Evolutionary conservation across 2,329 filamentous ascomycete species (phyloP).

Genomic region (Fusarium transvaalense): DNA sequence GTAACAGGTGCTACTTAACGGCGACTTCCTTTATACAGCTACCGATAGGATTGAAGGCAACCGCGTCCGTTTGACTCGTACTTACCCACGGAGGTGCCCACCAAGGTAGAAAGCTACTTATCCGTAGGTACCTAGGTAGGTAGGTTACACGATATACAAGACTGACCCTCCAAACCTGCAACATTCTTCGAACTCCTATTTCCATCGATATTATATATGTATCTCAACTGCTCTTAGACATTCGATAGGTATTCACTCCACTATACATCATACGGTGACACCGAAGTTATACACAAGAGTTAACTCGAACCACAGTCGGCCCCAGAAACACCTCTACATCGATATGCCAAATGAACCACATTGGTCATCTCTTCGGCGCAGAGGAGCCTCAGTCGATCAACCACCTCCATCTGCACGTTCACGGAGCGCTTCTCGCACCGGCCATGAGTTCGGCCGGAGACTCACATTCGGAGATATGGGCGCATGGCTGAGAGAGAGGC

Average conservation of each 20-base stretch:
- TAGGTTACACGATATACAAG: neutral
- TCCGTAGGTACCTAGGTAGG: neutral
- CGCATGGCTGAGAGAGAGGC: slow-evolving; percentile 56
- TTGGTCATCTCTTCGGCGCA: slow-evolving; percentile 22
- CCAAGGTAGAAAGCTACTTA: neutral
- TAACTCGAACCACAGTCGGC: neutral
- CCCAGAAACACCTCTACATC: neutral
- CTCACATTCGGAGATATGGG: slow-evolving; percentile 43
- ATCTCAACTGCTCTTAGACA: neutral
- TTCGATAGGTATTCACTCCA: neutral
- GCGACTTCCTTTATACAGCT: neutral
- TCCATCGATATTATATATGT: neutral
- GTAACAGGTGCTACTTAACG: neutral
- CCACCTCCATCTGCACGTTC: neutral
- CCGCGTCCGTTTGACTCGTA: neutral
- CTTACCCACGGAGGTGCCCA: neutral
- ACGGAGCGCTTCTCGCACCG: neutral
- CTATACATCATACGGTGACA: neutral
- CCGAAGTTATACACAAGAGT: neutral
- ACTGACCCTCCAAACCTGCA: neutral
- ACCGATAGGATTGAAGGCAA: neutral
- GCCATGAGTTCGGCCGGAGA: slow-evolving; percentile 3
- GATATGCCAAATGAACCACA: slow-evolving; percentile 19
- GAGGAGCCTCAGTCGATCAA: neutral
- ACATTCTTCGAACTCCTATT: neutral